These are phyloP conservation scores for Zymoseptoria crescenta DNA, from an alignment of 2,329 filamentous ascomycete species.

Conservation along the genomic window DNA sequence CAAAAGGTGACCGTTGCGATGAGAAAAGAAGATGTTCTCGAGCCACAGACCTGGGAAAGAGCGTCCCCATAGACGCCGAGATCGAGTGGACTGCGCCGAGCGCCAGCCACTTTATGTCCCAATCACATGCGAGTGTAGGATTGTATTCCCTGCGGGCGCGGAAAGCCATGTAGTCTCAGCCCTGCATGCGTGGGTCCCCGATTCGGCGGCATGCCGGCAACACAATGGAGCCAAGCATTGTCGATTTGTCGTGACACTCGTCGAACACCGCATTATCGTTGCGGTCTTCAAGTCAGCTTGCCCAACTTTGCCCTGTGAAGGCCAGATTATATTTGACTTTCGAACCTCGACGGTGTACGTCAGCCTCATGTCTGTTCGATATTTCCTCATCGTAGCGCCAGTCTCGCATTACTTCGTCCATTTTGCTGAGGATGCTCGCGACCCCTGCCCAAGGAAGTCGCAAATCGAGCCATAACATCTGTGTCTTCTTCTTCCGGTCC, in stretches of 20 bases:
- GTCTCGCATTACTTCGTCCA: no score
- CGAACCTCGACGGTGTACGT: no score
- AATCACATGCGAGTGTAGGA: background rate
- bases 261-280: background rate
- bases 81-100: background rate
- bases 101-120: background rate
- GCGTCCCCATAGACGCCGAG: background rate
- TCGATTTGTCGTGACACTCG: background rate
- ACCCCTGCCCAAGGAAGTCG: no score
- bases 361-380: no score
- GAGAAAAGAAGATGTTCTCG: background rate
- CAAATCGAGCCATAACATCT: no score
- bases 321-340: no score
- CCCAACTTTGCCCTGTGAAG: no score
- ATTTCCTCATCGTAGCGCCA: no score
- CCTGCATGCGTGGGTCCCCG: background rate
- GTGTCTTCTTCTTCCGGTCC: no score
- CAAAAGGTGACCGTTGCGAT: background rate
- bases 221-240: background rate
- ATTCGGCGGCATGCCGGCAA: background rate
- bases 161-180: background rate
- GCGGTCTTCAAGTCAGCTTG: no score
- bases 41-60: background rate
- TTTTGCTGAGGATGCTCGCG: no score
- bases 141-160: background rate